Conservation (phyloP, 192 early-diverging fungal genomes). For the Podila epicladia region DNA sequence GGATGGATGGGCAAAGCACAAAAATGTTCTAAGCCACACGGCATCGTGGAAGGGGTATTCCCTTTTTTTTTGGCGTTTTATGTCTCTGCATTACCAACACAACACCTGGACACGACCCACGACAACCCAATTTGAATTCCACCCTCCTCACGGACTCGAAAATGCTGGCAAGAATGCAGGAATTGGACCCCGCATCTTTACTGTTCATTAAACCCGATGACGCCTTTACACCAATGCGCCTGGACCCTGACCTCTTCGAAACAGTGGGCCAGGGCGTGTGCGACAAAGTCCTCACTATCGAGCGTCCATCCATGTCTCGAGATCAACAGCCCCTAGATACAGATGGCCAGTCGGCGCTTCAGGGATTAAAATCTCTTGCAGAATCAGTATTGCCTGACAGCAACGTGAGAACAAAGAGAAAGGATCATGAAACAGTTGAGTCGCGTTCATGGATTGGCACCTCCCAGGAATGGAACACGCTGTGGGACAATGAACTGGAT, state of each 20-base stretch:
- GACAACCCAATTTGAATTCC: too few relatives aligned
- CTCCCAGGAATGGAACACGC: constrained; percentile 2
- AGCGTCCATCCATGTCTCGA: neutral
- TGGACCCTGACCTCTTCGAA: constrained; percentile 30
- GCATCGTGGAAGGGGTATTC: neutral
- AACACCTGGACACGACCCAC: too few relatives aligned
- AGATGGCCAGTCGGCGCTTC: neutral
- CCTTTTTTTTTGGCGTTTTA: neutral
- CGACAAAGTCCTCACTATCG: constrained; percentile 6
- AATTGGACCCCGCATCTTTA: constrained; percentile 34
- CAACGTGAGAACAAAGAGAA: neutral
- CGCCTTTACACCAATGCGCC: constrained; percentile 1
- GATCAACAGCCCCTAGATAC: neutral
- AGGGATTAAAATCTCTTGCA: constrained; percentile 10
- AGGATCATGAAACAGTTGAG: neutral
- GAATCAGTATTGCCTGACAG: neutral
- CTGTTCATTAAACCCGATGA: constrained; percentile 19
- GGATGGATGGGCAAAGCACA: neutral
- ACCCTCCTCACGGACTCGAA: too few relatives aligned
- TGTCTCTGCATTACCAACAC: neutral
- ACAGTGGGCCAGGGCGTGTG: constrained; percentile 21
- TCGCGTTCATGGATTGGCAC: constrained; percentile 2
- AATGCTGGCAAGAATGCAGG: constrained; percentile 10
- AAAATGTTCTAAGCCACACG: neutral
- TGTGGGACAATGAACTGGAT: constrained; percentile 23